Percentiles rank a stretch among this genome's conserved stretches.
Conservation (phyloP, 2,329 filamentous ascomycete genomes). For the Lasiodiplodia citricola region DNA sequence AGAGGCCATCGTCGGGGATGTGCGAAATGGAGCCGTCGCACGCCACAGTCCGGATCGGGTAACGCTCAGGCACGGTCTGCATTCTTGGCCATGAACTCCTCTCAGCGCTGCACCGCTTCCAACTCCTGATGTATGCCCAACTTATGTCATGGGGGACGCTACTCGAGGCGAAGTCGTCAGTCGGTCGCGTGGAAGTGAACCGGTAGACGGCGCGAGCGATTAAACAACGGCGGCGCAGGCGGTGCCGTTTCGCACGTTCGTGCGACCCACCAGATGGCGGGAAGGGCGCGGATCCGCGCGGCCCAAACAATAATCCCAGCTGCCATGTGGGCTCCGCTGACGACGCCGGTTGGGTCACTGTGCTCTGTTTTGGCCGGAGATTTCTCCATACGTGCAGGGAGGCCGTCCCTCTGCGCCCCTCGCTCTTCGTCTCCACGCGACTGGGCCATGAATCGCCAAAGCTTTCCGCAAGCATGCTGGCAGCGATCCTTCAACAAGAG, state of each 20-base stretch:
- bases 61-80: constrained; percentile 1
- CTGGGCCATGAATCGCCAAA: neutral
- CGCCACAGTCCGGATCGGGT: neutral
- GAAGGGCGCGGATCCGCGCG: constrained; percentile 2
- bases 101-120: neutral
- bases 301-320: neutral
- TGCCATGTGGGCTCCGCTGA: neutral
- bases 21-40: neutral
- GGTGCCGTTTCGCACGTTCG: neutral
- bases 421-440: neutral
- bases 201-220: neutral
- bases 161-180: neutral
- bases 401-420: neutral
- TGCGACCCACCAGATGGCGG: neutral
- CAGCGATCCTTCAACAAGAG: neutral
- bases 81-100: neutral
- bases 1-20: neutral
- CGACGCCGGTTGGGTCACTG: neutral
- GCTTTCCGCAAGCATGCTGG: neutral
- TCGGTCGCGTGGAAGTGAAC: neutral
- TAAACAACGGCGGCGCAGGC: neutral
- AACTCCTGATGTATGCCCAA: neutral
- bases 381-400: neutral
- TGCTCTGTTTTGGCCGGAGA: neutral
- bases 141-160: neutral